Evolutionary conservation across 129 eudicot species (phyloP).

Genomic region (Oenanthe sinensis): DNA sequence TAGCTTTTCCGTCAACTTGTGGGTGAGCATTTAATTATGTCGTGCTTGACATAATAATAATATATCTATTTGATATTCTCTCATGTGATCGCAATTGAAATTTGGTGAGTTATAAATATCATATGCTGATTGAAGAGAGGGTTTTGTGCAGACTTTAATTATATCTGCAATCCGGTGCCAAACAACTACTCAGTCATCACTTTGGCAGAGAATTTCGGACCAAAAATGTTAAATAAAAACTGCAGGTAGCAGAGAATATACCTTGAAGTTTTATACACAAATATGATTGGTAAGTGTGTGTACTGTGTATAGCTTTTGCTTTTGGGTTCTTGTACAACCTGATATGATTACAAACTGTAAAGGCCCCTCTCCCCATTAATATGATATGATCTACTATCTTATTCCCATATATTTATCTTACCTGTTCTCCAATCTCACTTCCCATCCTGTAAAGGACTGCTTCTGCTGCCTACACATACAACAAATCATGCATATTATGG

Average conservation of each 20-base stretch:
- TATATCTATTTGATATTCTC: too few relatives aligned
- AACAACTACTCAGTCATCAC: neutral
- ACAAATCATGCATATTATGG: too few relatives aligned
- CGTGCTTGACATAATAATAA: too few relatives aligned
- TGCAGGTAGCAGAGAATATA: neutral
- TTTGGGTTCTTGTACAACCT: neutral
- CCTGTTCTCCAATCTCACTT: slow-evolving; percentile 5
- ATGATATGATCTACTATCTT: neutral
- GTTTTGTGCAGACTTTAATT: neutral
- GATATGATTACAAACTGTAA: slow-evolving; percentile 4
- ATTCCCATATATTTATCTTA: neutral
- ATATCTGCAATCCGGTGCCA: neutral
- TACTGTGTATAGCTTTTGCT: neutral
- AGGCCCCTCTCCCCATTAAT: neutral
- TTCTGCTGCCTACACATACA: too few relatives aligned
- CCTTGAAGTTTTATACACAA: neutral
- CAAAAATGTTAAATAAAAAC: neutral
- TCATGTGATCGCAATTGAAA: too few relatives aligned
- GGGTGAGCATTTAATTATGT: too few relatives aligned
- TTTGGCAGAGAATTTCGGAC: neutral
- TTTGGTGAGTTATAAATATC: too few relatives aligned
- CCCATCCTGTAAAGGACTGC: neutral
- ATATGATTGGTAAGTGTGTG: neutral
- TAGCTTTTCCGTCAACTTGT: too few relatives aligned
- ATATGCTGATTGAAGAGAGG: neutral